Conservation (phyloP, 805 yeast genomes). For the Lipomyces orientalis region DNA sequence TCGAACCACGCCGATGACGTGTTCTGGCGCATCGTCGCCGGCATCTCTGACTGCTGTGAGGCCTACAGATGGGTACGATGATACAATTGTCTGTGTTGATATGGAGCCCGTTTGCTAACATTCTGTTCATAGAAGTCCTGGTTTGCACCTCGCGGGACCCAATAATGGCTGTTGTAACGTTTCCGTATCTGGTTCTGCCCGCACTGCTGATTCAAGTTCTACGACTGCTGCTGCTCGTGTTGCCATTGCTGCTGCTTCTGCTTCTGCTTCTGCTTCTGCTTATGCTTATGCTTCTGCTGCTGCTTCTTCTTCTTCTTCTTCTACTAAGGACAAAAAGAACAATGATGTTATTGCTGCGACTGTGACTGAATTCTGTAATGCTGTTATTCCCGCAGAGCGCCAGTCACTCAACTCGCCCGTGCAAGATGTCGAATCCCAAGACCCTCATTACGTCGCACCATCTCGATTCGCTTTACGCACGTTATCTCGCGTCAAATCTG, state of each 20-base stretch:
- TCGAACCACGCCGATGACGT: neutral
- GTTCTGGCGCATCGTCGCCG: neutral
- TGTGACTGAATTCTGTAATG: neutral
- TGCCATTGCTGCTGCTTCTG: too few relatives aligned
- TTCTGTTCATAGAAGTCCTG: neutral
- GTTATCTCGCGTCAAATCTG: neutral
- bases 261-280: too few relatives aligned
- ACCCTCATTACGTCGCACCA: neutral
- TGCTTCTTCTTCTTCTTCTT: too few relatives aligned
- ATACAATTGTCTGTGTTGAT: neutral
- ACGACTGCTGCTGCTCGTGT: too few relatives aligned
- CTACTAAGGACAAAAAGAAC: too few relatives aligned
- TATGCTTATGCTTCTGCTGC: too few relatives aligned
- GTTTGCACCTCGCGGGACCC: too few relatives aligned
- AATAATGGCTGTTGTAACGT: neutral
- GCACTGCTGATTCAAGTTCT: neutral
- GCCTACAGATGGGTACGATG: neutral
- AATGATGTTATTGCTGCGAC: neutral
- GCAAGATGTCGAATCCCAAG: neutral
- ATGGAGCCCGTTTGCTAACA: neutral
- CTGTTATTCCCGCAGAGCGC: neutral
- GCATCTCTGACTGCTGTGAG: neutral
- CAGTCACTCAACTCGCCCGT: neutral
- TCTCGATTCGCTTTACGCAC: neutral
- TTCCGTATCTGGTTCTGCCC: neutral